Evolutionary conservation across 2,329 filamentous ascomycete species (phyloP).

Genomic region (Colletotrichum spinosum): DNA sequence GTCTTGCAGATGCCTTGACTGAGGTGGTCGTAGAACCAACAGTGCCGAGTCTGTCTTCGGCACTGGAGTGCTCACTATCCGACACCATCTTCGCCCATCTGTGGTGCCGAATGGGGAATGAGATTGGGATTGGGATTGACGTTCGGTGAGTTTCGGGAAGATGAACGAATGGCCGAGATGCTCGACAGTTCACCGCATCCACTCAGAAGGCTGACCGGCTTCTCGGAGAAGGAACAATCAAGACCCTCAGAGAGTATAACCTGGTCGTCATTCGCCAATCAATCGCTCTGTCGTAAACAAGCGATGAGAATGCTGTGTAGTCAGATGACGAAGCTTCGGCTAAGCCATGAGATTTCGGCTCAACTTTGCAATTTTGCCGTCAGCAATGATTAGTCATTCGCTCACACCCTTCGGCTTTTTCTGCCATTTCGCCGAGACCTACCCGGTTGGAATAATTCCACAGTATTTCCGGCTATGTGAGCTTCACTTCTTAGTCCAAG

Average conservation of each 20-base stretch:
- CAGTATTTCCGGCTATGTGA: conserved; percentile 1
- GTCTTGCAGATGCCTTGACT: background rate
- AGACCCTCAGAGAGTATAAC: background rate
- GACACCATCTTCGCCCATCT: conserved; percentile 24
- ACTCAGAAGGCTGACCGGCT: background rate
- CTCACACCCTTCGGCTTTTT: background rate
- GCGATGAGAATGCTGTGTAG: too few relatives aligned
- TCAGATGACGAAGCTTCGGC: too few relatives aligned
- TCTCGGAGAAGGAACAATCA: background rate
- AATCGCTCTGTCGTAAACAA: too few relatives aligned
- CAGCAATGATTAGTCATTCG: background rate
- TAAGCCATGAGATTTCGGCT: conserved; percentile 7
- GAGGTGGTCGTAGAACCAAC: background rate
- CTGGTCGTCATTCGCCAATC: too few relatives aligned
- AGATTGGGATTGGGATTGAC: too few relatives aligned
- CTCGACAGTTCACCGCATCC: background rate
- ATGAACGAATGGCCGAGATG: conserved; percentile 8
- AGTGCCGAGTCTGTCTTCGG: conserved; percentile 12
- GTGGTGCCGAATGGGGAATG: background rate
- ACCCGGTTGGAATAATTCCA: conserved; percentile 4
- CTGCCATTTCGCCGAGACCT: background rate
- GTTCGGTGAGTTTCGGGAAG: conserved; percentile 18
- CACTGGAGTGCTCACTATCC: conserved; percentile 26
- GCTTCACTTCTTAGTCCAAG: background rate
- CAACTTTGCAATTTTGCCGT: background rate